phyloP scores from a whole-genome alignment of 805 yeast genomes.

The Ogataea nitratoaversa region DNA sequence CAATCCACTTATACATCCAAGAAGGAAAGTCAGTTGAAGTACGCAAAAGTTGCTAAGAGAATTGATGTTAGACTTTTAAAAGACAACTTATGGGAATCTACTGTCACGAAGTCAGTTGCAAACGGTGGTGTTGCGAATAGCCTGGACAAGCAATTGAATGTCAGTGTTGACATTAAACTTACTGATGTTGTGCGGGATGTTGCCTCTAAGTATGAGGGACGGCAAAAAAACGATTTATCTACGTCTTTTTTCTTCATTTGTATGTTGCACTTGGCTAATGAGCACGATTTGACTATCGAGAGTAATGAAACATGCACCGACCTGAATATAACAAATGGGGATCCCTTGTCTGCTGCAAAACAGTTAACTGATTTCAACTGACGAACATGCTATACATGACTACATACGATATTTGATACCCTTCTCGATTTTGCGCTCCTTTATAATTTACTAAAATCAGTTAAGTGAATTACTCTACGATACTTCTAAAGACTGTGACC shows the following conservation, averaged over 20 bases:
- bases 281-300: conserved; percentile 61
- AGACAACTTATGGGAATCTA: conserved; percentile 68
- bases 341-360: no score
- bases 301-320: conserved; percentile 35
- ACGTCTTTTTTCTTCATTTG: conserved; percentile 86
- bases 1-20: conserved; percentile 14
- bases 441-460: no score
- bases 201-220: conserved; percentile 45
- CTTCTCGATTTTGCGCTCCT: no score
- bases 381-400: no score
- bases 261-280: conserved; percentile 80
- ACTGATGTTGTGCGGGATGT: conserved; percentile 25
- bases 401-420: no score
- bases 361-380: no score
- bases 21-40: conserved; percentile 44
- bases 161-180: conserved; percentile 12
- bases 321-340: conserved; percentile 10
- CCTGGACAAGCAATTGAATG: neutral
- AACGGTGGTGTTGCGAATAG: neutral
- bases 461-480: no score
- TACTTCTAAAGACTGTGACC: no score
- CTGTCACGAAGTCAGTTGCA: conserved; percentile 18
- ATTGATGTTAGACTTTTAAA: conserved; percentile 74
- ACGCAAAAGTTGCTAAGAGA: conserved; percentile 69
- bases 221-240: conserved; percentile 62